A percentile compares a stretch with the other conserved stretches of the same genome.
These are phyloP conservation scores for Rhizopogon vesiculosus DNA, from an alignment of 768 basidiomycete genomes.

Conservation along the genomic window DNA sequence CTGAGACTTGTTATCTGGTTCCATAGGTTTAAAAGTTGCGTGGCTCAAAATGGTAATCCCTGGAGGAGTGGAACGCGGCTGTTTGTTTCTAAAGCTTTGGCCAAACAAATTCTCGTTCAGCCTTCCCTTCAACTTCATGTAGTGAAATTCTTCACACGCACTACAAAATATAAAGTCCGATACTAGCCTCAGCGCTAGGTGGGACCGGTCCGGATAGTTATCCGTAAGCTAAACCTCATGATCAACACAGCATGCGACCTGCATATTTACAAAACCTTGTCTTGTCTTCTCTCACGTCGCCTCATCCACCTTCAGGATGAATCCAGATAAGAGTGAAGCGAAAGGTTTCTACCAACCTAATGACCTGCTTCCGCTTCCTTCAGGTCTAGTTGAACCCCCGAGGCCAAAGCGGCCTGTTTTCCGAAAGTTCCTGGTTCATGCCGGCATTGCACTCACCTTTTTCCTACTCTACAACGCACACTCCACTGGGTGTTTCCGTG, in stretches of 20 bases:
- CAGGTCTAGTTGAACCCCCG: conserved; percentile 2
- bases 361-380: conserved; percentile 7
- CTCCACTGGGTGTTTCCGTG: background rate
- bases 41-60: too few species aligned
- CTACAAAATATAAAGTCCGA: too few species aligned
- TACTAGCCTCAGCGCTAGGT: too few species aligned
- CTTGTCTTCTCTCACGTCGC: background rate
- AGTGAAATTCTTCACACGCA: too few species aligned
- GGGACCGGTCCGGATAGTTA: too few species aligned
- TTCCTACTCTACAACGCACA: conserved; percentile 9
- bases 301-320: conserved; percentile 8
- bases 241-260: too few species aligned
- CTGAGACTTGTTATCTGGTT: background rate
- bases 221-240: too few species aligned
- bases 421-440: conserved; percentile 3
- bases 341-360: background rate
- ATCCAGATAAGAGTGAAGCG: conserved; percentile 10
- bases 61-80: background rate
- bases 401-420: conserved; percentile 1
- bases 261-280: too few species aligned
- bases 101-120: background rate
- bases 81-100: background rate
- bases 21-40: background rate
- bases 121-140: too few species aligned
- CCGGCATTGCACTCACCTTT: conserved; percentile 3